Evolutionary conservation across 106 monocot species (phyloP).

Genomic region (Phalaenopsis equestris): DNA sequence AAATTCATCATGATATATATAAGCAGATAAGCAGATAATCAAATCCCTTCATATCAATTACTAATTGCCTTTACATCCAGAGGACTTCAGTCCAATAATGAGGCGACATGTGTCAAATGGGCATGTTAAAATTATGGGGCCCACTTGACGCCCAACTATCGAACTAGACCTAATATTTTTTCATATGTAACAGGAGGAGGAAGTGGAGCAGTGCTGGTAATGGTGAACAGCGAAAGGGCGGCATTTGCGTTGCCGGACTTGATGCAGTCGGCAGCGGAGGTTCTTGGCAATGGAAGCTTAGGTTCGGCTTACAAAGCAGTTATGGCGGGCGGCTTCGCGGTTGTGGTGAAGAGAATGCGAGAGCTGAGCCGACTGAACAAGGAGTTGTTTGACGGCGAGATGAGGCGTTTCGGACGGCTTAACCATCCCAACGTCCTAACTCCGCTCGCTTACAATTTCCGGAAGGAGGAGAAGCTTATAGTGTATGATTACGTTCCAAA

Average conservation of each 20-base stretch:
- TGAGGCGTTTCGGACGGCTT: slow-evolving; percentile 32
- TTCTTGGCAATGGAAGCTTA: slow-evolving; percentile 45
- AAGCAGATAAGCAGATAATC: too few species aligned
- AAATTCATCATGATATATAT: too few species aligned
- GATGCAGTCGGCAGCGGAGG: slow-evolving; percentile 69
- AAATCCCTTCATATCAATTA: too few species aligned
- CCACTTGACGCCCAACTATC: too few species aligned
- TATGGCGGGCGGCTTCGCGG: slow-evolving; percentile 21
- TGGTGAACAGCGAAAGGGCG: slow-evolving; percentile 39
- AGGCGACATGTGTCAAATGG: too few species aligned
- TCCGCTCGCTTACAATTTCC: slow-evolving; percentile 52
- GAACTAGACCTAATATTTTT: too few species aligned
- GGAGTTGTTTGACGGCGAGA: slow-evolving; percentile 44
- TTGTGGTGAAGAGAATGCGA: slow-evolving; percentile 56
- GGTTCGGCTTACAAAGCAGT: slow-evolving; percentile 56
- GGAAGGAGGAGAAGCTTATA: slow-evolving; percentile 63
- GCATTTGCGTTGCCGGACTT: slow-evolving; percentile 37
- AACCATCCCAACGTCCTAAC: slow-evolving; percentile 51
- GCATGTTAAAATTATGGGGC: too few species aligned
- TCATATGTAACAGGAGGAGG: neutral
- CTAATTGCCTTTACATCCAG: too few species aligned
- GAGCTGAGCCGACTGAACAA: slow-evolving; percentile 30
- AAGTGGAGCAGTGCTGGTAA: slow-evolving; percentile 22
- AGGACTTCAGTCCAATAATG: too few species aligned
- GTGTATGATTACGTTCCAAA: slow-evolving; percentile 46